phyloP scores from a whole-genome alignment of 768 basidiomycete species.

The Chalciporus piperatus region DNA sequence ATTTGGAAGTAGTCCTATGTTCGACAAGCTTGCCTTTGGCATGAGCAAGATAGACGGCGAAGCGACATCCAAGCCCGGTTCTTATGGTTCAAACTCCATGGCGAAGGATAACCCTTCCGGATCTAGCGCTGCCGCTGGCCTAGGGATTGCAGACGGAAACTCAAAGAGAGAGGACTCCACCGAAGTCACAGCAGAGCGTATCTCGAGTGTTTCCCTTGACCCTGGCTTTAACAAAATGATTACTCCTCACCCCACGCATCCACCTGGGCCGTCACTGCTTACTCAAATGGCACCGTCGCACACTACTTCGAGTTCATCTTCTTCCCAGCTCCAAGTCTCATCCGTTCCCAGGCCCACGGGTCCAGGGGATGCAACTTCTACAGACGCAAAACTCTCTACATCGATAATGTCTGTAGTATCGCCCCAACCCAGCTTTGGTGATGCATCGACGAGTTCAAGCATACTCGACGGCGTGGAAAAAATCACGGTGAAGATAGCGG shows the following conservation, averaged over 20 bases:
- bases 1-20: conserved; percentile 62
- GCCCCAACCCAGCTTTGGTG: conserved; percentile 24
- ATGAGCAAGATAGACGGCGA: conserved; percentile 85
- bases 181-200: conserved; percentile 48
- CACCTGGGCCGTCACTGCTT: conserved; percentile 66
- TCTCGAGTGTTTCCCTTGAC: conserved; percentile 48
- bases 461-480: conserved; percentile 47
- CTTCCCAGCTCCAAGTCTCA: conserved; percentile 29
- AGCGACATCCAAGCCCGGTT: conserved; percentile 34
- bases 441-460: conserved; percentile 27
- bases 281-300: conserved; percentile 61
- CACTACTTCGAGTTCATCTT: conserved; percentile 15
- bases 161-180: conserved; percentile 35
- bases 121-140: conserved; percentile 11
- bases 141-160: conserved; percentile 10
- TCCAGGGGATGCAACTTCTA: conserved; percentile 14
- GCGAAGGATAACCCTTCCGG: conserved; percentile 22
- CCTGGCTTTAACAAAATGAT: conserved; percentile 39
- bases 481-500: conserved; percentile 98
- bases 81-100: conserved; percentile 24
- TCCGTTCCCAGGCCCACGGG: conserved; percentile 19
- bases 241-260: conserved; percentile 34
- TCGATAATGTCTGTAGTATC: conserved; percentile 30
- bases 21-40: conserved; percentile 87
- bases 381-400: conserved; percentile 26